These are phyloP conservation scores for Camptophora hylomeconis DNA, from an alignment of 2,329 filamentous ascomycete species.

Conservation along the genomic window DNA sequence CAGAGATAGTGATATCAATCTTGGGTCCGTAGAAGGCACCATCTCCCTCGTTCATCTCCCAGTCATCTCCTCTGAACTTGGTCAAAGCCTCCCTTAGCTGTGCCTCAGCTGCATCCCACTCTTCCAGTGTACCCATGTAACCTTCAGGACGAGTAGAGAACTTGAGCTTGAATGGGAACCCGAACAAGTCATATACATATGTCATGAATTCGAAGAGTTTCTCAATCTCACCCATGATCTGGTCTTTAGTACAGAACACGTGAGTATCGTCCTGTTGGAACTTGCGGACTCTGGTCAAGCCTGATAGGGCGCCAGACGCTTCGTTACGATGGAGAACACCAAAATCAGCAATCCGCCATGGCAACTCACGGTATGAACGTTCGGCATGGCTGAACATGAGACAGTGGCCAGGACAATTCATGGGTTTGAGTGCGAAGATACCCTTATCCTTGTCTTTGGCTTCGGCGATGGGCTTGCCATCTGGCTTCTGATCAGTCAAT, in stretches of 20 bases:
- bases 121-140: conserved; percentile 71
- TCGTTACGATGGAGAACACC: conserved; percentile 93
- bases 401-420: conserved; percentile 97
- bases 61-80: conserved; percentile 60
- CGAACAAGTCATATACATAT: conserved; percentile 67
- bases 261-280: conserved; percentile 97
- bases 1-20: conserved; percentile 91
- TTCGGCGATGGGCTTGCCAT: conserved; percentile 22
- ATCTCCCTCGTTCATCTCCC: conserved; percentile 88
- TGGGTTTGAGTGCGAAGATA: conserved; percentile 77
- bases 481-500: conserved; percentile 13
- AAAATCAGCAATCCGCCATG: conserved; percentile 88
- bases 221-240: conserved; percentile 63
- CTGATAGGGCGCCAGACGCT: conserved; percentile 78
- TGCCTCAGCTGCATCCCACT: conserved; percentile 79
- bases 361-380: conserved; percentile 78
- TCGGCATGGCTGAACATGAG: conserved; percentile 73
- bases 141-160: conserved; percentile 85
- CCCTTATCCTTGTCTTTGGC: conserved; percentile 52
- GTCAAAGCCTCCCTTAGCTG: conserved; percentile 69
- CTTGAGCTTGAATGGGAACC: conserved; percentile 86
- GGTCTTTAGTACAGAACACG: conserved; percentile 81
- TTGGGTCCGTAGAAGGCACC: conserved; percentile 98
- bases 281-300: conserved; percentile 79
- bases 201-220: conserved; percentile 78